A percentile compares a stretch with the other conserved stretches of the same genome.
Evolutionary conservation across 2,329 filamentous ascomycete species (phyloP).

Genomic region (Coleophoma crateriformis): DNA sequence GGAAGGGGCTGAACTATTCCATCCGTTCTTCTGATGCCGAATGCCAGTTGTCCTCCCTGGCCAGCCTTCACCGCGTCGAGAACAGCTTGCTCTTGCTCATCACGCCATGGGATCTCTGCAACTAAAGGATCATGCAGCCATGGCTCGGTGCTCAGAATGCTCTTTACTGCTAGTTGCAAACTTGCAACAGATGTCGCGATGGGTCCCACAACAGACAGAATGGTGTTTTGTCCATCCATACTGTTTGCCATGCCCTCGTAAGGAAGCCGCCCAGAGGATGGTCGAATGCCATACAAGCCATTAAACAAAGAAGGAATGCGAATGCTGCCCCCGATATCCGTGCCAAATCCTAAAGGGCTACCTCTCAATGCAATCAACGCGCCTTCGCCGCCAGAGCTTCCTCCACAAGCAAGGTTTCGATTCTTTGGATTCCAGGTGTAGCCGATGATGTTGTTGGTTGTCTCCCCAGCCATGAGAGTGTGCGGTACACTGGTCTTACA

Average conservation of each 20-base stretch:
- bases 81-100: conserved; percentile 31
- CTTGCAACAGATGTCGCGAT: conserved; percentile 50
- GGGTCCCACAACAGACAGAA: conserved; percentile 59
- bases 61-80: conserved; percentile 32
- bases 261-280: conserved; percentile 29
- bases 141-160: conserved; percentile 51
- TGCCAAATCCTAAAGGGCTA: conserved; percentile 24
- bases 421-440: conserved; percentile 29
- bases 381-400: conserved; percentile 27
- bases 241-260: conserved; percentile 56
- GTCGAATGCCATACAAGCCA: conserved; percentile 32
- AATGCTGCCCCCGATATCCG: conserved; percentile 25
- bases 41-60: conserved; percentile 35
- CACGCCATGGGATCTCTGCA: conserved; percentile 59
- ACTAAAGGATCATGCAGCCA: conserved; percentile 64
- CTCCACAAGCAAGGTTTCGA: conserved; percentile 19
- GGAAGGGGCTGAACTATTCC: conserved; percentile 45
- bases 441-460: conserved; percentile 35
- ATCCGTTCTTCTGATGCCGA: conserved; percentile 50
- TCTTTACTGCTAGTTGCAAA: conserved; percentile 48
- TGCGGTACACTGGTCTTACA: conserved; percentile 35
- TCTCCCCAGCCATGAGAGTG: conserved; percentile 35
- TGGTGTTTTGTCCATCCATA: conserved; percentile 52
- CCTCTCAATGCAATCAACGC: conserved; percentile 25
- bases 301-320: conserved; percentile 32